A percentile compares a stretch with the other conserved stretches of the same genome.
Evolutionary conservation across 306 rosid species (phyloP).

Genomic region (Lithocarpus polystachyus): DNA sequence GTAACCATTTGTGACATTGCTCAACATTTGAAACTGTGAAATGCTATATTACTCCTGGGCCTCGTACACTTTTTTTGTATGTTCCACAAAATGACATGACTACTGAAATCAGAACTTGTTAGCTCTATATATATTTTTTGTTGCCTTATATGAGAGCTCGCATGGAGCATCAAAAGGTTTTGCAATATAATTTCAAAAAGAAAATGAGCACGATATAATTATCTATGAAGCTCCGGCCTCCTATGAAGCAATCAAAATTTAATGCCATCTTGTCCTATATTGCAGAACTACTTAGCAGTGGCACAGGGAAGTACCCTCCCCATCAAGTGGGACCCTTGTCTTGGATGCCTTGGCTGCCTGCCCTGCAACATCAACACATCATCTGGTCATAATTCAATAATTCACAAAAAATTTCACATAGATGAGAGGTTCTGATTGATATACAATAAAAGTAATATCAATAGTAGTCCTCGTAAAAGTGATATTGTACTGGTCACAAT

Average conservation of each 20-base stretch:
- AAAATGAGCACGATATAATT: not conserved
- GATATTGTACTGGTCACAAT: too few species aligned
- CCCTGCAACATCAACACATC: conserved; percentile 31
- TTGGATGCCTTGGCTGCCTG: conserved; percentile 30
- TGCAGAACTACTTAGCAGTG: conserved; percentile 17
- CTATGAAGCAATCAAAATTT: not conserved
- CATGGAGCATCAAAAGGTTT: not conserved
- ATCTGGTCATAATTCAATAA: not conserved
- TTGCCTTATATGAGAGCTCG: not conserved
- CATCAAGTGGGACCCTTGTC: conserved; percentile 12
- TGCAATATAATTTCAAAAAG: not conserved
- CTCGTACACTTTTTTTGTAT: not conserved
- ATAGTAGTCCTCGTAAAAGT: too few species aligned
- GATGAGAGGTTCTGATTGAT: too few species aligned
- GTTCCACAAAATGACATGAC: not conserved
- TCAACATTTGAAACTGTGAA: not conserved
- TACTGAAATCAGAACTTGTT: not conserved
- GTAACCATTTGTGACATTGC: not conserved
- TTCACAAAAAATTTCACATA: too few species aligned
- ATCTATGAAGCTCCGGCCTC: conserved; percentile 4
- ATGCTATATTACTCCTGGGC: not conserved
- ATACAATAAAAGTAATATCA: too few species aligned
- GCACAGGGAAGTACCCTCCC: conserved; percentile 44
- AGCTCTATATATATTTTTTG: not conserved
- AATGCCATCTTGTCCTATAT: not conserved